Conservation (phyloP, 1,284 basidiomycete species). For the Baeospora myosura region DNA sequence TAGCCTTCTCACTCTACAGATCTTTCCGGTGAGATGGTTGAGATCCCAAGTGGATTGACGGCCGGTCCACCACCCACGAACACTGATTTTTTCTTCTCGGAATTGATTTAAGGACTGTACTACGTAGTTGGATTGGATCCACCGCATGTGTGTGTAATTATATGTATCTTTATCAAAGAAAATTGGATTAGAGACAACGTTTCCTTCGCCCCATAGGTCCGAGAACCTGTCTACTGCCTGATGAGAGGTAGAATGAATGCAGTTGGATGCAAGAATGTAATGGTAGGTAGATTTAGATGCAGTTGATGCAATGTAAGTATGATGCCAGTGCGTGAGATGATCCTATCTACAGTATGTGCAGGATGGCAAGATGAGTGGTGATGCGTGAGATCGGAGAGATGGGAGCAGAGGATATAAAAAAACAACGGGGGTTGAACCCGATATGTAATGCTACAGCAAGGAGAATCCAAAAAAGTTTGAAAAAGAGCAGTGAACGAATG, state of each 20-base stretch:
- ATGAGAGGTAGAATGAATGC: conserved; percentile 14
- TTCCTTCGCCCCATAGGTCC: no score
- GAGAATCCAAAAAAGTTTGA: conserved; percentile 12
- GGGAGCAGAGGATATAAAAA: conserved; percentile 24
- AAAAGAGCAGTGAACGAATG: conserved; percentile 16
- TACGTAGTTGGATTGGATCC: no score
- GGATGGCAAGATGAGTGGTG: no score
- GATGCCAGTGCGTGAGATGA: conserved; percentile 17
- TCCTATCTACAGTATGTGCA: conserved; percentile 15
- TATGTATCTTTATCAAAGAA: neutral
- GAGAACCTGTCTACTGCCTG: no score
- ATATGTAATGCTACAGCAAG: conserved; percentile 13
- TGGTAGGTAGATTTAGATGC: conserved; percentile 1
- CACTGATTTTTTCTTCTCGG: conserved; percentile 86
- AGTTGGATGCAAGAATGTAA: conserved; percentile 17
- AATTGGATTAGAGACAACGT: conserved; percentile 22
- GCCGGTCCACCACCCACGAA: conserved; percentile 70
- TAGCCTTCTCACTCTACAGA: conserved; percentile 38
- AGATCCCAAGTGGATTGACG: conserved; percentile 73
- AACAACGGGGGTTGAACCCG: conserved; percentile 75
- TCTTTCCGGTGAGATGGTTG: conserved; percentile 86
- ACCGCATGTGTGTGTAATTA: conserved; percentile 3
- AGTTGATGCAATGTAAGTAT: conserved; percentile 16
- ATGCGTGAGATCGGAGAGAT: no score
- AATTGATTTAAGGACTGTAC: conserved; percentile 34